A percentile compares a stretch with the other conserved stretches of the same genome.
phyloP scores from a whole-genome alignment of 192 early-diverging fungal genomes.

The Linderina pennispora region DNA sequence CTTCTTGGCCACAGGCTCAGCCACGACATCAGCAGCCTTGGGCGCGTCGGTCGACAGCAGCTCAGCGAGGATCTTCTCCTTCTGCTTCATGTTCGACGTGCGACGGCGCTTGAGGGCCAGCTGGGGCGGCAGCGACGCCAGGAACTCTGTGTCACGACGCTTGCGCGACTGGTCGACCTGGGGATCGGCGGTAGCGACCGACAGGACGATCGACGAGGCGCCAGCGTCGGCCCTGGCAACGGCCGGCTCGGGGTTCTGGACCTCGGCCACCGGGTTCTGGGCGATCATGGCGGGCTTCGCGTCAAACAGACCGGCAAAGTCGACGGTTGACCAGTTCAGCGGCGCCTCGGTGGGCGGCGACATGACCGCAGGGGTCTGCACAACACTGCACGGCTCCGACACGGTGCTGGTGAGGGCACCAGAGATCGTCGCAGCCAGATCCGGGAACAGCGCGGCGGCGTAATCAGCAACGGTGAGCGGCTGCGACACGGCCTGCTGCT shows the following conservation, averaged over 20 bases:
- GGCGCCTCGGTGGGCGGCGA: background rate
- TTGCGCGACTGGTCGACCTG: constrained; percentile 35
- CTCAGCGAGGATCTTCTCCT: constrained; percentile 49
- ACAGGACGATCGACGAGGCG: constrained; percentile 1
- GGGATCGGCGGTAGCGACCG: constrained; percentile 1
- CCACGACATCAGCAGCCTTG: background rate
- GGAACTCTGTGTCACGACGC: constrained; percentile 47
- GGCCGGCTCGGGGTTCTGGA: background rate
- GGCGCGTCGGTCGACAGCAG: constrained; percentile 5
- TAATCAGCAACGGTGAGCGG: constrained; percentile 37
- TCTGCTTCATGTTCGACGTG: constrained; percentile 46
- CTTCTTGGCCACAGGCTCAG: background rate
- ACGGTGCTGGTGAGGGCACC: constrained; percentile 10
- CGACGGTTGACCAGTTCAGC: constrained; percentile 10
- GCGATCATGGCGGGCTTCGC: background rate
- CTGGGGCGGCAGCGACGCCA: constrained; percentile 46
- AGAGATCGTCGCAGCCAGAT: constrained; percentile 19
- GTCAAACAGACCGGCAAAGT: constrained; percentile 25
- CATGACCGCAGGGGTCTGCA: constrained; percentile 9
- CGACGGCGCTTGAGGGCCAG: constrained; percentile 49
- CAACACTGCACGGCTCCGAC: constrained; percentile 6
- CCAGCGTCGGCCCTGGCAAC: background rate
- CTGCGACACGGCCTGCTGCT: constrained; percentile 5
- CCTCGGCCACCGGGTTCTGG: background rate
- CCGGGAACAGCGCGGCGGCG: constrained; percentile 38